Conservation (phyloP, 331 rosid genomes). For the Rhamnella rubrinervis region DNA sequence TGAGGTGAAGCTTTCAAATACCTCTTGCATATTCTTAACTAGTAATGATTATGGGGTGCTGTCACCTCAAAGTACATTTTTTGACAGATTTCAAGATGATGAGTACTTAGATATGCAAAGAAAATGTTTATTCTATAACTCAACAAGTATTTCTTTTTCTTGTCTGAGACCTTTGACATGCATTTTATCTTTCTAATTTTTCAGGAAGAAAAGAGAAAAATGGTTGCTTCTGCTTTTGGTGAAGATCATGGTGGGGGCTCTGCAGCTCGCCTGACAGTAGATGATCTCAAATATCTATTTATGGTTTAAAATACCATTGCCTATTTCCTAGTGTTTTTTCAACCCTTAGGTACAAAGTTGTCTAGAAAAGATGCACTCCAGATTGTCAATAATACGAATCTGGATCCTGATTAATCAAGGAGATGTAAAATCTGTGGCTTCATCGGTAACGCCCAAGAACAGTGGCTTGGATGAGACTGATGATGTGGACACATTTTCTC, state of each 20-base stretch:
- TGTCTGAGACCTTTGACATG: neutral
- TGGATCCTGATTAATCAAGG: conserved; percentile 10
- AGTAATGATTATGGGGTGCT: too few relatives aligned
- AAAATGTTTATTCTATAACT: too few relatives aligned
- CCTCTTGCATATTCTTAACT: too few relatives aligned
- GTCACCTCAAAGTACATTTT: too few relatives aligned
- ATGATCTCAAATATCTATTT: conserved; percentile 91
- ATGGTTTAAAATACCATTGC: conserved; percentile 57
- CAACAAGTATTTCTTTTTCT: conserved; percentile 4
- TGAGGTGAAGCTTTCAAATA: too few relatives aligned
- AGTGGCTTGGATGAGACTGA: neutral
- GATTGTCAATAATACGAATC: conserved; percentile 3
- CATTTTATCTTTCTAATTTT: conserved; percentile 18
- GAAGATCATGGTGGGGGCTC: conserved; percentile 85
- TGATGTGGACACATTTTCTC: conserved; percentile 13
- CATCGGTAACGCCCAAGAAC: conserved; percentile 2
- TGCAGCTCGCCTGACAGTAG: conserved; percentile 80
- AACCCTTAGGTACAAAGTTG: neutral
- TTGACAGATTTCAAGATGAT: too few relatives aligned
- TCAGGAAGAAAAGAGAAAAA: conserved; percentile 95
- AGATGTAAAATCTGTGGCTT: conserved; percentile 3
- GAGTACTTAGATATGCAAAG: too few relatives aligned
- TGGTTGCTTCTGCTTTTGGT: conserved; percentile 99
- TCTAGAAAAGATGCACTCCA: neutral
- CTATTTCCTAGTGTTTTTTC: neutral